Evolutionary conservation across 2,329 filamentous ascomycete species (phyloP).

Genomic region (Capronia coronata): DNA sequence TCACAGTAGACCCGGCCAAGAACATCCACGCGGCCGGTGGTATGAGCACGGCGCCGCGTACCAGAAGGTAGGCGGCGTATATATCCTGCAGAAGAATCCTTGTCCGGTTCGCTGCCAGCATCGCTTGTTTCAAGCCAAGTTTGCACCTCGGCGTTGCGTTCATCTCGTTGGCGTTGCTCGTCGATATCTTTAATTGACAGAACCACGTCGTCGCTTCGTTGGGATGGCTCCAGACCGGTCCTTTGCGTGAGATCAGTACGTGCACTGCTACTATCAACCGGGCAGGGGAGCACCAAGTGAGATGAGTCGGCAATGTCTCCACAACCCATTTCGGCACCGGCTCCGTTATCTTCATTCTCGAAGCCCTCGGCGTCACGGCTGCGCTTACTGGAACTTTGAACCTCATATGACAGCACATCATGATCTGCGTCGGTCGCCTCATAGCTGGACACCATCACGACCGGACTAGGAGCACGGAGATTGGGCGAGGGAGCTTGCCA

Average conservation of each 20-base stretch:
- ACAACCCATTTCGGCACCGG: background rate
- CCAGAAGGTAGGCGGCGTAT: conserved; percentile 11
- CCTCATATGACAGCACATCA: background rate
- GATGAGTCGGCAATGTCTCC: conserved; percentile 9
- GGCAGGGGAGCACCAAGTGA: conserved; percentile 22
- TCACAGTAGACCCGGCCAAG: conserved; percentile 34
- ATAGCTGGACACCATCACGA: conserved; percentile 39
- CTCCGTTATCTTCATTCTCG: conserved; percentile 21
- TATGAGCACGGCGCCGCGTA: conserved; percentile 27
- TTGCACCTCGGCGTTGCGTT: conserved; percentile 50
- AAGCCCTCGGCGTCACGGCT: conserved; percentile 26
- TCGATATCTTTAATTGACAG: conserved; percentile 48
- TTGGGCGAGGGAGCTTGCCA: conserved; percentile 6
- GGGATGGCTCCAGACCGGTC: conserved; percentile 43
- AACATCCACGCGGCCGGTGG: conserved; percentile 35
- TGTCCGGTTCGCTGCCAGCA: conserved; percentile 38
- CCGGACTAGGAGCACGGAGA: conserved; percentile 34
- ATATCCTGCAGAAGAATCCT: conserved; percentile 22
- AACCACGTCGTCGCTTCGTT: conserved; percentile 41
- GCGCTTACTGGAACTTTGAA: conserved; percentile 30
- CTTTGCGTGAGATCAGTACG: conserved; percentile 24
- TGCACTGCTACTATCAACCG: conserved; percentile 5
- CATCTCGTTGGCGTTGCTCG: conserved; percentile 41
- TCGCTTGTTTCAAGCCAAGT: conserved; percentile 48
- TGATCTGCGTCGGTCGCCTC: conserved; percentile 5